Conservation (phyloP, 2,329 filamentous ascomycete species). For the Stachybotrys chartarum region DNA sequence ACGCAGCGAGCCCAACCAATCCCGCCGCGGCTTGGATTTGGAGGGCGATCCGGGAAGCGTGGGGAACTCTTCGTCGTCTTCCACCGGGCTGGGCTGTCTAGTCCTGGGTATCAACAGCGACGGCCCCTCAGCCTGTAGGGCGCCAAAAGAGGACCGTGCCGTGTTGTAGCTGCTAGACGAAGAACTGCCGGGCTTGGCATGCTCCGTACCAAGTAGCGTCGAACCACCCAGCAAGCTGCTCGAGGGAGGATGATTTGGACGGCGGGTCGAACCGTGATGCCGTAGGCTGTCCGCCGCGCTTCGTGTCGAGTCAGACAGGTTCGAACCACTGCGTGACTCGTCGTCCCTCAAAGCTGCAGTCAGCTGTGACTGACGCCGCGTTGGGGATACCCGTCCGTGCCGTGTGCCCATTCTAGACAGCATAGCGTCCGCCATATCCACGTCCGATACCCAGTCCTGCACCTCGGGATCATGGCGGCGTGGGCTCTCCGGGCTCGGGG, state of each 20-base stretch:
- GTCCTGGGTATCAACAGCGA: constrained; percentile 30
- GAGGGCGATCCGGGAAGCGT: constrained; percentile 45
- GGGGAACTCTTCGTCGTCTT: constrained; percentile 27
- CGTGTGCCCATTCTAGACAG: constrained; percentile 35
- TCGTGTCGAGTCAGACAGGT: constrained; percentile 46
- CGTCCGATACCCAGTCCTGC: constrained; percentile 49
- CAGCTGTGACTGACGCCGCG: constrained; percentile 27
- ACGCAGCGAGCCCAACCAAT: constrained; percentile 62
- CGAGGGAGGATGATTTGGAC: constrained; percentile 22
- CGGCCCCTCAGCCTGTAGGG: constrained; percentile 47
- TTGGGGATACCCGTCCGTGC: constrained; percentile 29
- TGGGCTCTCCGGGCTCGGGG: constrained; percentile 32
- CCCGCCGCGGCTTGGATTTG: constrained; percentile 47
- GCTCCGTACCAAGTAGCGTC: constrained; percentile 17
- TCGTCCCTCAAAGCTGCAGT: constrained; percentile 31
- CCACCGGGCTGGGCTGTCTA: constrained; percentile 11
- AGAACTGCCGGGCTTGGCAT: constrained; percentile 29
- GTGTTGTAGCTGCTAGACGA: constrained; percentile 44
- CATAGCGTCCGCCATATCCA: constrained; percentile 47
- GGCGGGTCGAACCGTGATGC: constrained; percentile 24
- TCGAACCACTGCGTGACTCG: constrained; percentile 48
- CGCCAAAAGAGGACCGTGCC: constrained; percentile 44
- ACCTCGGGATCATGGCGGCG: constrained; percentile 42
- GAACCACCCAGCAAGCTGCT: constrained; percentile 18
- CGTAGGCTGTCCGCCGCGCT: constrained; percentile 35